Evolutionary conservation across 495 filamentous ascomycete species (phyloP), one percentile per base, ranked within the genome.

Genomic region (Sporormia fimetaria): DNA sequence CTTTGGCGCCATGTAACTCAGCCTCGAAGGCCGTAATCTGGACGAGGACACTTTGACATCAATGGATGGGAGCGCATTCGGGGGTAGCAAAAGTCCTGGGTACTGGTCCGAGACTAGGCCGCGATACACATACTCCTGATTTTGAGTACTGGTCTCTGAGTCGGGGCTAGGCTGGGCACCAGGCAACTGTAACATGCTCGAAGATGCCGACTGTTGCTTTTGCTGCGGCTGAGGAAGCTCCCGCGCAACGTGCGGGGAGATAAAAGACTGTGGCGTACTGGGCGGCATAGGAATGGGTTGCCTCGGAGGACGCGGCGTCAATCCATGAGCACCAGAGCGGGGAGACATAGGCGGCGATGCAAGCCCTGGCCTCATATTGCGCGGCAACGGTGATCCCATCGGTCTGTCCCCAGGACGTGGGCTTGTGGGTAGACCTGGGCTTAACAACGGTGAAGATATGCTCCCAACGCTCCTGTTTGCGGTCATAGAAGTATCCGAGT

Each of bases 21-120:
- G 76, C 40, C 88, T 69, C 1, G 87, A 94, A 15, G 90, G 92
- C 51, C 80, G 85, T 63, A 93, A 76, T n/a, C 90, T 75, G 37
- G 88, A 95, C 5, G 92, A 96, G 7, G 81, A 81, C 6, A 95
- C 88, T 51, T 69, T 81, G 18, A 94, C 78, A 49, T 82, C 75
- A 48, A 96, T 74, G 14, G 82, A 78, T 7, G 85, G 80, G 12
- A 98, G 72, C n/a, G 87, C 84, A 58, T 92, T 87, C 0, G 87
- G 87, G n/a, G 86, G 77, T 14, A 95, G 64, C 18, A 94, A 61
- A 15, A 94, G 67, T 33, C 80, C 78, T 6, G 87, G 85, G 56
- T 87, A 87, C 34, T 87, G 78, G 2, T 90, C 84, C 0, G 80
- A 83, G 0, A 83, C 66, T 14, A 94, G 62, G 11, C 85, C 83